Evolutionary conservation across 371 early-diverging fungal species (phyloP), one percentile per base, ranked within the genome.

Genomic region (Rhizopus stolonifer): DNA sequence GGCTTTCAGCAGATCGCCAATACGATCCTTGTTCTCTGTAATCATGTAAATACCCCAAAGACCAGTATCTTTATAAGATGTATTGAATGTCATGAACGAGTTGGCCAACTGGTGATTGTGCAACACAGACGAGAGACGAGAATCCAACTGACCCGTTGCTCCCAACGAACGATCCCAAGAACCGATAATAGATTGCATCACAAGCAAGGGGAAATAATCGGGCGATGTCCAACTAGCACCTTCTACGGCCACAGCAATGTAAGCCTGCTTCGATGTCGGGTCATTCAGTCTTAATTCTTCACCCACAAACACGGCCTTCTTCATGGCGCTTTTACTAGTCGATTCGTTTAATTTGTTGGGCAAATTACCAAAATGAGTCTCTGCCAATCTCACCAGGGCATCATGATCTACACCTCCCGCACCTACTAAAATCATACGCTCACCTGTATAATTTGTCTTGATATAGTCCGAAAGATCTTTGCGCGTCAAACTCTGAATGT

Each of bases 81-180:
- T 94, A 85, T 94, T 93, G 86, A 97, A 97, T 49, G 95, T 84
- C 86, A 88, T 88, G 87, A 92, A 95, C 45, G 93, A 92, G 82
- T 94, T 92, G 66, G 95, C 96, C 52, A 96, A 80, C 61, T 88
- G 75, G 79, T 89, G 64, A 70, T 91, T 75, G 68, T 82, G 63
- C 38, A 93, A 81, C 32, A 87, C 72, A 63, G 87, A 82, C 47
- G 95, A 91, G 50, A 97, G 79, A 39, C 86, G 84, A 51, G 95
- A 94, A 43, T 90, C 86, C 52, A 90, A 73, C 75, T 93, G 87
- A 60, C 83, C 80, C 54, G 90, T 86, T 38, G 86, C 88, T 34
- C 93, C 94, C 45, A 95, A 74, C 33, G 84, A 81, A 64, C 93
- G 88, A 72, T 95, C 94, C 95, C 95, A 97, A 63, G 86, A 82